phyloP scores from a whole-genome alignment of 2,329 filamentous ascomycete genomes.

The Ophiocordyceps polyrhachis-furcata region DNA sequence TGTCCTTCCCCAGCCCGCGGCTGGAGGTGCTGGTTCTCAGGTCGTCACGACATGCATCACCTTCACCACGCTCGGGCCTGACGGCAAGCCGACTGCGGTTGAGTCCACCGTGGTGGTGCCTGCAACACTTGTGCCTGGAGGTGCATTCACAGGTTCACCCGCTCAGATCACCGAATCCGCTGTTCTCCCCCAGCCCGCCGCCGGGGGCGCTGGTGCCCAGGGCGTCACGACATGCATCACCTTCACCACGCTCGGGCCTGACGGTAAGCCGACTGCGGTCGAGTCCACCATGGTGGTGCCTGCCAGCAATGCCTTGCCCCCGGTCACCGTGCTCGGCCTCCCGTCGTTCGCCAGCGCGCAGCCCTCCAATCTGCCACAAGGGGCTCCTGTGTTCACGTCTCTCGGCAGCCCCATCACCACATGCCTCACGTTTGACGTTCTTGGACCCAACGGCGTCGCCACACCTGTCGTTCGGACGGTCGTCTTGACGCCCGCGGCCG shows the following conservation, averaged over 20 bases:
- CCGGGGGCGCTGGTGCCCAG: neutral
- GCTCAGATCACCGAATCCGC: slow-evolving; percentile 5
- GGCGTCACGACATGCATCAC: slow-evolving; percentile 13
- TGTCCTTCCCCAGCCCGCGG: neutral
- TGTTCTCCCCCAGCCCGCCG: neutral
- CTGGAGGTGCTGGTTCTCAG: neutral
- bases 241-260: slow-evolving; percentile 8
- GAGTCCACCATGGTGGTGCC: slow-evolving; percentile 15
- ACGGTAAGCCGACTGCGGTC: slow-evolving; percentile 12
- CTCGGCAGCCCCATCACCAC: slow-evolving; percentile 8
- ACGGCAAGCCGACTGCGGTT: slow-evolving; percentile 12
- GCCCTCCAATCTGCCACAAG: slow-evolving; percentile 5
- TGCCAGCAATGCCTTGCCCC: slow-evolving; percentile 6
- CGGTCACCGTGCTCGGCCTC: slow-evolving; percentile 4
- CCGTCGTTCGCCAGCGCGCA: slow-evolving; percentile 5
- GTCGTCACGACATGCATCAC: slow-evolving; percentile 12
- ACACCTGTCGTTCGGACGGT: slow-evolving; percentile 13
- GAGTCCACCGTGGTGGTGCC: slow-evolving; percentile 15
- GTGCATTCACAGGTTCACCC: slow-evolving; percentile 9
- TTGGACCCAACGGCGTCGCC: slow-evolving; percentile 13
- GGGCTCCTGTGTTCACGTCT: slow-evolving; percentile 4
- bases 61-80: slow-evolving; percentile 9
- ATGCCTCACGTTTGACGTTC: slow-evolving; percentile 12
- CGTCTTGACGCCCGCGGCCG: slow-evolving; percentile 5
- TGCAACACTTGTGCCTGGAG: slow-evolving; percentile 5